Evolutionary conservation across 2,329 filamentous ascomycete genomes (phyloP).

Genomic region (Microdochium paspali): DNA sequence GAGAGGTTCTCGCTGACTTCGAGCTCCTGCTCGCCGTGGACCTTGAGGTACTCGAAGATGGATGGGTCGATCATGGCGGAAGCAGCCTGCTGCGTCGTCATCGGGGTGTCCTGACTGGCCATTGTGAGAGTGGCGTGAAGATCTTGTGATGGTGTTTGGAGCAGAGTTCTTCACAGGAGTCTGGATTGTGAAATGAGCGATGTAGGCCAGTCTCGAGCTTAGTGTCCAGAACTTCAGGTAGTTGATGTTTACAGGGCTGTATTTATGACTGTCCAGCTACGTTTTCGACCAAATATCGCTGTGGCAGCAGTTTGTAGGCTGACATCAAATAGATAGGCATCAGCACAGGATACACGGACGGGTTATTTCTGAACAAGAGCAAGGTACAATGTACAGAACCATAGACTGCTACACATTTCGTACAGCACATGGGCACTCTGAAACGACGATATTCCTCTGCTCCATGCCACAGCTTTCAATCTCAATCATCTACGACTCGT

Average conservation of each 20-base stretch:
- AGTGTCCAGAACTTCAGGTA: too few species aligned
- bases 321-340: too few species aligned
- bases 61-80: constrained; percentile 61
- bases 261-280: not conserved
- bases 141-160: constrained; percentile 1
- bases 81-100: not conserved
- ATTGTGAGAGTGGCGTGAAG: not conserved
- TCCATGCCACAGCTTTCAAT: too few species aligned
- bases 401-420: not conserved
- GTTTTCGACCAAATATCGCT: too few species aligned
- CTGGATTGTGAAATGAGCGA: not conserved
- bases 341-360: too few species aligned
- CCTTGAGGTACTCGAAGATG: constrained; percentile 82
- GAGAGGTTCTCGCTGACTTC: constrained; percentile 74
- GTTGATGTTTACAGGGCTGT: too few species aligned
- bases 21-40: constrained; percentile 81
- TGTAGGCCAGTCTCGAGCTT: not conserved
- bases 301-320: too few species aligned
- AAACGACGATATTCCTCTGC: too few species aligned
- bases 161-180: constrained; percentile 2
- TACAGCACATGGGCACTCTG: too few species aligned
- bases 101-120: not conserved
- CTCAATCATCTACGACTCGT: too few species aligned
- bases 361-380: too few species aligned
- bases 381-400: too few species aligned